Base-by-base conservation (phyloP, 2,329 filamentous ascomycete genomes). In the Trichoderma sp. region DNA sequence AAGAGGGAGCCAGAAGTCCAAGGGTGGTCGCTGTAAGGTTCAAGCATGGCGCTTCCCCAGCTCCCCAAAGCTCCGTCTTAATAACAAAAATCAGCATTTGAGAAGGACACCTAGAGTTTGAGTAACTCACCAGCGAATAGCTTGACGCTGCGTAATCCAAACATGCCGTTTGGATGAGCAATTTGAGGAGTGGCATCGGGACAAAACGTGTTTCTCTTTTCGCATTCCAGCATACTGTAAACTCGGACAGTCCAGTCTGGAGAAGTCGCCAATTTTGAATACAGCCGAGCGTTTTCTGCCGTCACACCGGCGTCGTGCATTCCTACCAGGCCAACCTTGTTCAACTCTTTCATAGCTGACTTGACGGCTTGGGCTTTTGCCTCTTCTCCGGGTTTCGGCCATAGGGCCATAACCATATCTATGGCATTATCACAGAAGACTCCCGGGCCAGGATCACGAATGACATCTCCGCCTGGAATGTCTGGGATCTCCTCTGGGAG, bases 391-490 rank as follows among this genome's bases (percentile, higher is more conserved):
- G 88, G 87, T 67, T 84, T 83, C 2, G 89, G 88, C 80, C 87
- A 89, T 19, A 86, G 72, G 2, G 80, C 77, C 67, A 82, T 80
- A 39, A 90, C 82, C 60, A 89, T 76, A 52, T 89, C 86, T 84
- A 91, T 90, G 27, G 89, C 89, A 73, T 91, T 91, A 76, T 92
- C 89, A 74, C 90, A 92, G 72, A 92, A 91, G 10, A 92, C 89
- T 50, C 90, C 89, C 72, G 84, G 82, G 0, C 87, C 87, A 0
- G 89, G 89, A 4, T 86, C 78, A 34, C 84, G 82, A 15, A 89
- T 76, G 12, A 91, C 84, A 68, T 90, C 87, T 2, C 90, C 90
- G 12, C 89, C 89, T 1, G 88, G 87, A 2, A 89, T 76, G 67
- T 85, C 82, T 2, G 83, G 79, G 29, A 85, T 70, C 9, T 84